Evolutionary conservation across 441 rosid genomes (phyloP).

Genomic region (Flueggea neowawraea): DNA sequence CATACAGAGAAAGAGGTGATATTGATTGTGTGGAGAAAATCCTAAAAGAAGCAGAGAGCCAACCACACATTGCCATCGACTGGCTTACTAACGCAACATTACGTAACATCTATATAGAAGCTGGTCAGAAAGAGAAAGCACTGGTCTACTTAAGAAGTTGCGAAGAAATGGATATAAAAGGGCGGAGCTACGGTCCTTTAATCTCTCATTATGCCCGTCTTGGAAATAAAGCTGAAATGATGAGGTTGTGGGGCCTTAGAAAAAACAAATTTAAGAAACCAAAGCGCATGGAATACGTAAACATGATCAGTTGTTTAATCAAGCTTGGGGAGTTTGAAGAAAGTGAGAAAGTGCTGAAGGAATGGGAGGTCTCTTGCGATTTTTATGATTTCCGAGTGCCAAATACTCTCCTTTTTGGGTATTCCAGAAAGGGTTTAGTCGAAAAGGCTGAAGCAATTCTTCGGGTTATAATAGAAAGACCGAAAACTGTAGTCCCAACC

Average conservation of each 20-base stretch:
- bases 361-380: constrained; percentile 42
- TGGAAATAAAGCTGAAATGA: constrained; percentile 19
- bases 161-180: constrained; percentile 34
- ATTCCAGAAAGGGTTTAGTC: constrained; percentile 28
- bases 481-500: constrained; percentile 33
- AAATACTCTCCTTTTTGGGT: constrained; percentile 43
- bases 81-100: constrained; percentile 38
- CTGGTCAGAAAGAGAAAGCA: constrained; percentile 36
- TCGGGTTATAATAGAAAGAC: constrained; percentile 22
- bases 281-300: constrained; percentile 36
- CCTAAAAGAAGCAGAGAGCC: constrained; percentile 39
- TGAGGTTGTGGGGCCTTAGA: constrained; percentile 44
- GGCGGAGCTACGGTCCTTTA: constrained; percentile 40
- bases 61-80: constrained; percentile 30
- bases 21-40: constrained; percentile 33
- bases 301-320: constrained; percentile 36
- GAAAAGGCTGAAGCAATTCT: constrained; percentile 44
- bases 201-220: constrained; percentile 43
- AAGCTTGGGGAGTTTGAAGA: constrained; percentile 46
- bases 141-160: constrained; percentile 34
- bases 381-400: constrained; percentile 51
- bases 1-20: constrained; percentile 37
- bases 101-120: constrained; percentile 35
- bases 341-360: constrained; percentile 34
- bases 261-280: constrained; percentile 9